A percentile compares a stretch with the other conserved stretches of the same genome.
Conservation (phyloP, 345 rosid species). For the Capsella bursapastoris region DNA sequence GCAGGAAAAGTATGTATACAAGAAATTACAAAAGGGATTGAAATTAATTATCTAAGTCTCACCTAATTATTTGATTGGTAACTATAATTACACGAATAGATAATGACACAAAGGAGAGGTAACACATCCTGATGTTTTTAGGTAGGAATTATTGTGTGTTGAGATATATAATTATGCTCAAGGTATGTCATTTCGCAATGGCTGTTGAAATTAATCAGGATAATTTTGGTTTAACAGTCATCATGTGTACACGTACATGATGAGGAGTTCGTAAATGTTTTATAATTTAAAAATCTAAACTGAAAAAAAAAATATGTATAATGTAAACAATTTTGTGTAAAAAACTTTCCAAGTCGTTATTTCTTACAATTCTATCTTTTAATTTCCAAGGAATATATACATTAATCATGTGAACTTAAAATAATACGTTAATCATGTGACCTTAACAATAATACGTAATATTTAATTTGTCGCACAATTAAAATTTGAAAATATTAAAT, state of each 20-base stretch:
- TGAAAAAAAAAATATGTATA: too few species aligned
- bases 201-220: conserved; percentile 24
- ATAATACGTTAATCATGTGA: too few species aligned
- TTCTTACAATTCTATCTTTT: too few species aligned
- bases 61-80: conserved; percentile 12
- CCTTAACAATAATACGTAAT: too few species aligned
- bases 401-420: too few species aligned
- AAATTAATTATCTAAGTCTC: neutral
- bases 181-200: neutral
- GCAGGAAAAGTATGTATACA: too few species aligned
- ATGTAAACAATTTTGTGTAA: too few species aligned
- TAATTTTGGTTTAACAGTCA: neutral
- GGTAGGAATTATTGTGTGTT: conserved; percentile 8
- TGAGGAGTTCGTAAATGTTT: neutral
- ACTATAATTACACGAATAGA: neutral
- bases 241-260: neutral
- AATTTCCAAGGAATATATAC: too few species aligned
- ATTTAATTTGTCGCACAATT: too few species aligned
- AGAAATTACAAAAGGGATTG: neutral
- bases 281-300: too few species aligned
- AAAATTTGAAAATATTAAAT: too few species aligned
- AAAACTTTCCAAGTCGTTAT: too few species aligned
- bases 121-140: neutral
- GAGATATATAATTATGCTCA: neutral
- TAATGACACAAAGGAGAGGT: neutral